Evolutionary conservation across 805 yeast genomes (phyloP), one percentile per base, ranked within the genome.

Genomic region (Wickerhamiella parazyma): DNA sequence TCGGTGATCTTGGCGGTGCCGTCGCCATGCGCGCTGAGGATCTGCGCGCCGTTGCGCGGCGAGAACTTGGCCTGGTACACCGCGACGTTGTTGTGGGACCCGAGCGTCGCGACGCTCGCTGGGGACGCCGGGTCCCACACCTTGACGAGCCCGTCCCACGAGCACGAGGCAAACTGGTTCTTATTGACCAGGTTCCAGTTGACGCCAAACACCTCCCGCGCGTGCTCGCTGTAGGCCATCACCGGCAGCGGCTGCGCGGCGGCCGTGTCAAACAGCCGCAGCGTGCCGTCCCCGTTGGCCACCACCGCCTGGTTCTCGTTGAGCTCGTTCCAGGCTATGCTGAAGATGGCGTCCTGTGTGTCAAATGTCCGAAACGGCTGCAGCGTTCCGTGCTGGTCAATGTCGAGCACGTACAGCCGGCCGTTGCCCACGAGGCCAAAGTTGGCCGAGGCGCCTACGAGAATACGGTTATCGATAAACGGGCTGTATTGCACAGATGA

Each of bases 381-480:
- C 14, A 84, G 68, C n/a, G 51, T 54, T 0, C 97, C 97, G 48
- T 68, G 64, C 18, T 75, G 73, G 42, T 70, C 73, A 38, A 89
- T 81, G 39, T 75, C 76, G 19, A 89, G 64, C 1, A 89, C 67
- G 51, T 67, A 78, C 22, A 89, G 65, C 51, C 83, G 71, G 5
- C 98, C 98, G 60, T 89, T 89, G 2, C 98, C 98, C 3, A 86
- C 95, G 4, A 89, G 66, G 1, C 97, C 97, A 60, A 77, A 89
- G 64, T 89, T 91, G 21, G 96, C 85, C 1, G 95, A 79, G 0
- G 94, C 70, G 0, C 94, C 93, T 25, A 85, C 89, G 0, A 95
- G 95, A 18, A 89, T 56, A 55, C 83, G 81, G 63, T 81, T 83
- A 61, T 89, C 97, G 53, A 76, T 82, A 55, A 77, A 89, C 1